Percentiles rank a stretch among this genome's conserved stretches.
Evolutionary conservation across 139 green algal genomes (phyloP).

Genomic region (Astrephomene gubernaculifera): DNA sequence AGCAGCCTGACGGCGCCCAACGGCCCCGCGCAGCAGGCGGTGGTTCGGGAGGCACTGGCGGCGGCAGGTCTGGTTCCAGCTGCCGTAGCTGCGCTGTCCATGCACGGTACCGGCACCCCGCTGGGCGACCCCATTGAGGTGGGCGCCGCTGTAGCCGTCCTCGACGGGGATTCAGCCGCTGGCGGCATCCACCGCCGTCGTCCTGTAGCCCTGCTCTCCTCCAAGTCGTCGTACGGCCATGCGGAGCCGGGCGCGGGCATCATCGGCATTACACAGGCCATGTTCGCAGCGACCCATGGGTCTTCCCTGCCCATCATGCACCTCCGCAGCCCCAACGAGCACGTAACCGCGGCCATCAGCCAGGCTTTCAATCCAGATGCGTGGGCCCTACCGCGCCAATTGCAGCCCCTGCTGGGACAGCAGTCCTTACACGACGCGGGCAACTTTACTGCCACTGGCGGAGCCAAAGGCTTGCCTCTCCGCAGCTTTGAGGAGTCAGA

Average conservation of each 20-base stretch:
- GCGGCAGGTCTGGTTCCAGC: background rate
- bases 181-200: background rate
- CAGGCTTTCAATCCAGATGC: background rate
- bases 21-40: conserved; percentile 84
- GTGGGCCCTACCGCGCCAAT: conserved; percentile 24
- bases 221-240: conserved; percentile 81
- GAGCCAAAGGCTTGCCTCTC: background rate
- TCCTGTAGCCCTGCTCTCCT: conserved; percentile 63
- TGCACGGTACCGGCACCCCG: conserved; percentile 83
- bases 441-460: no score
- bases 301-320: conserved; percentile 62
- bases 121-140: conserved; percentile 90
- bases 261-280: conserved; percentile 43
- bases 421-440: background rate
- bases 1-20: conserved; percentile 91
- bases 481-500: background rate
- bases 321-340: conserved; percentile 74
- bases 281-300: background rate
- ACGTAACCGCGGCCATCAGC: conserved; percentile 54
- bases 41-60: conserved; percentile 69
- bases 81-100: conserved; percentile 53
- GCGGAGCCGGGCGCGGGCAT: conserved; percentile 81
- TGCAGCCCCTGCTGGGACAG: background rate
- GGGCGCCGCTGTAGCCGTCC: conserved; percentile 43
- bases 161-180: background rate